Evolutionary conservation across 2,329 filamentous ascomycete species (phyloP).

Genomic region (Pezicula neosporulosa): DNA sequence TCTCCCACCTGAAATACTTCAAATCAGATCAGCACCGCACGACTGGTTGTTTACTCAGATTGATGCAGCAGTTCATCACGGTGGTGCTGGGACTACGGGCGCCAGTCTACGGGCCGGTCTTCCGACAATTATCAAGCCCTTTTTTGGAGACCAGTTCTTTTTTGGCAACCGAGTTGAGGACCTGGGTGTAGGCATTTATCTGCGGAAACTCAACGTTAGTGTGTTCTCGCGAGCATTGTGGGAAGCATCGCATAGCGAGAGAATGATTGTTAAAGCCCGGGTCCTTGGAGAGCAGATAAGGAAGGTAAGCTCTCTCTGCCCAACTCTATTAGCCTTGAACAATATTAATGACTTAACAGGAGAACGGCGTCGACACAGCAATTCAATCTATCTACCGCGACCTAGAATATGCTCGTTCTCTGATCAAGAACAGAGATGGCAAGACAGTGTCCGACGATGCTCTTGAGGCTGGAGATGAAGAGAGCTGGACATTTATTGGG

Average conservation of each 20-base stretch:
- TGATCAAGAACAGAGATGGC: slow-evolving; percentile 66
- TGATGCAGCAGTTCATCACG: slow-evolving; percentile 91
- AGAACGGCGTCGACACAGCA: slow-evolving; percentile 84
- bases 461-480: slow-evolving; percentile 62
- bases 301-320: slow-evolving; percentile 53
- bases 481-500: slow-evolving; percentile 90
- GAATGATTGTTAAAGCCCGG: slow-evolving; percentile 86
- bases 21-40: slow-evolving; percentile 88
- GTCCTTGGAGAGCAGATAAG: slow-evolving; percentile 84
- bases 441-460: slow-evolving; percentile 50
- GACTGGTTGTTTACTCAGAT: slow-evolving; percentile 96
- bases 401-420: slow-evolving; percentile 82
- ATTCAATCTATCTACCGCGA: slow-evolving; percentile 94
- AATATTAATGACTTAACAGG: slow-evolving; percentile 47
- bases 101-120: slow-evolving; percentile 87
- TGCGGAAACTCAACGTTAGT: slow-evolving; percentile 86
- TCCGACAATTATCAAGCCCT: slow-evolving; percentile 92
- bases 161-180: slow-evolving; percentile 89
- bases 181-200: slow-evolving; percentile 83
- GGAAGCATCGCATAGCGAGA: slow-evolving; percentile 85
- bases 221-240: slow-evolving; percentile 83
- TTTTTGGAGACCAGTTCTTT: slow-evolving; percentile 98
- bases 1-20: slow-evolving; percentile 75
- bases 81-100: slow-evolving; percentile 90
- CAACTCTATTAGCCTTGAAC: neutral